Evolutionary conservation across 2,329 filamentous ascomycete species (phyloP).

Genomic region (Xylaria sp.): DNA sequence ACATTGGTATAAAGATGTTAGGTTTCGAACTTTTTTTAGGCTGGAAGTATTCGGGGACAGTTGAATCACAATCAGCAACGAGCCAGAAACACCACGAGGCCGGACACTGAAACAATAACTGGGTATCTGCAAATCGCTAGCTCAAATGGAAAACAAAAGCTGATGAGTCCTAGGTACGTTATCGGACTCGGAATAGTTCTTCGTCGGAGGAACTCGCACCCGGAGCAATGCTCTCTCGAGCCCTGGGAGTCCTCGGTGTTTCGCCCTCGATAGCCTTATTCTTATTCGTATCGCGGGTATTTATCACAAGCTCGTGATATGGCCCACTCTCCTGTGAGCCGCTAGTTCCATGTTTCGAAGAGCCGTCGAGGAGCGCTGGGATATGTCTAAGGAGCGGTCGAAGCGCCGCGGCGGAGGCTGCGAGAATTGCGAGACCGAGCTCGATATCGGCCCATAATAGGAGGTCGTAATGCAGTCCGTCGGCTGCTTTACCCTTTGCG

Average conservation of each 20-base stretch:
- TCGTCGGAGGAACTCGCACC: constrained; percentile 30
- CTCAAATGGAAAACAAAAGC: constrained; percentile 6
- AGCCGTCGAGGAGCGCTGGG: constrained; percentile 33
- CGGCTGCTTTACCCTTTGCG: constrained; percentile 40
- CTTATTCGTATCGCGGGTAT: constrained; percentile 25
- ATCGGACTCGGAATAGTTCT: constrained; percentile 32
- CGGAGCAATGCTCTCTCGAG: neutral
- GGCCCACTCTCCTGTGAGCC: constrained; percentile 31
- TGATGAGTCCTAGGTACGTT: constrained; percentile 1
- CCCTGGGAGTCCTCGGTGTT: constrained; percentile 1
- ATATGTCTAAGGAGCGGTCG: constrained; percentile 48
- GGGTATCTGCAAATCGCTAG: constrained; percentile 25
- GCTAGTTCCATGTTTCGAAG: constrained; percentile 15
- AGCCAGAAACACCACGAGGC: constrained; percentile 2
- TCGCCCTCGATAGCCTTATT: neutral
- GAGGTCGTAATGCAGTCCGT: constrained; percentile 48
- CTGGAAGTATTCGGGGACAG: neutral
- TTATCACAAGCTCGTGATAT: constrained; percentile 34
- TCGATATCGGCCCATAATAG: constrained; percentile 51
- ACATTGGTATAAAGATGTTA: neutral
- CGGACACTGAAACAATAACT: constrained; percentile 15
- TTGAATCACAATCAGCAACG: constrained; percentile 4
- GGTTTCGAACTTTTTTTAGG: neutral
- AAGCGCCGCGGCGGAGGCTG: constrained; percentile 48
- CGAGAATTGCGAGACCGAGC: constrained; percentile 49